A percentile compares a stretch with the other conserved stretches of the same genome.
These are phyloP conservation scores for Triticum urartu DNA, from an alignment of 176 grass and related monocot genomes.

Conservation along the genomic window DNA sequence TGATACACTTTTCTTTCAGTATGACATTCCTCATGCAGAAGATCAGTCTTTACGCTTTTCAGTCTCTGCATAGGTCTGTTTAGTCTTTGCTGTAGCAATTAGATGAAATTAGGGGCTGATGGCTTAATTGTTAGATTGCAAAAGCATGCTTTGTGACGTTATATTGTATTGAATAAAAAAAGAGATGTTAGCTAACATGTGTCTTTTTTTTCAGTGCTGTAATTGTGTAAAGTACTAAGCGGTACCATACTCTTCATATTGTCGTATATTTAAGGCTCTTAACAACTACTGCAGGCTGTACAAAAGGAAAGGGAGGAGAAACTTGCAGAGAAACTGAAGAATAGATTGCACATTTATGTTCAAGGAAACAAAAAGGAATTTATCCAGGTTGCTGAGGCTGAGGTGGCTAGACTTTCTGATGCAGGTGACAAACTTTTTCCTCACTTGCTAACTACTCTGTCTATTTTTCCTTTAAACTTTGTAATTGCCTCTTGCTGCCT, in stretches of 20 bases:
- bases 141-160: not conserved
- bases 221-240: not conserved
- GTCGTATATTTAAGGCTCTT: conserved; percentile 6
- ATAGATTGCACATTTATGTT: conserved; percentile 74
- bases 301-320: conserved; percentile 96
- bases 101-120: not conserved
- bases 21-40: conserved; percentile 12
- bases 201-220: not conserved
- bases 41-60: not conserved
- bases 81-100: not conserved
- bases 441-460: conserved; percentile 21
- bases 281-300: conserved; percentile 56
- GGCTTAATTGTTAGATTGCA: not conserved
- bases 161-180: not conserved
- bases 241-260: not conserved
- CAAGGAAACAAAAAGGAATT: conserved; percentile 87
- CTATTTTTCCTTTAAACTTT: not conserved
- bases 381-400: conserved; percentile 59
- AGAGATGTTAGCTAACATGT: not conserved
- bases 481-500: not conserved
- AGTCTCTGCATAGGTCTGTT: not conserved
- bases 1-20: not conserved
- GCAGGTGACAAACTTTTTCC: conserved; percentile 47
- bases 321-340: conserved; percentile 71
- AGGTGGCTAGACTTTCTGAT: conserved; percentile 78